Evolutionary conservation across 805 yeast genomes (phyloP), one percentile per base, ranked within the genome.

Genomic region (Candida piceae): DNA sequence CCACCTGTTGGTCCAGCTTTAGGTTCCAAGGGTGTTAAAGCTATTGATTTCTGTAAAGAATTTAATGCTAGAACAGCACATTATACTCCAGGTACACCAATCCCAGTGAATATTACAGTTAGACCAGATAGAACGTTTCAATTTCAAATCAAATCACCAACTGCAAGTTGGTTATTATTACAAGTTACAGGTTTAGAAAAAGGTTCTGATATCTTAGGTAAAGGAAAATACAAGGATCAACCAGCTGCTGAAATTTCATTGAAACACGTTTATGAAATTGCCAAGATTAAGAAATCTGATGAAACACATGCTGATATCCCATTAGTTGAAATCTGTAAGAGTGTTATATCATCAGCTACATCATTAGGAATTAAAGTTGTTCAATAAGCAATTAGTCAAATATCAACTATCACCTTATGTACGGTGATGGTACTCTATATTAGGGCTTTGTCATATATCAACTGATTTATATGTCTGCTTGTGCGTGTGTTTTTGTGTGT

Each of bases 1-100:
- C 98, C 98, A 20, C 98, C 98, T 6, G 97, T 93, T 20, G 98
- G 98, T 48, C 98, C 98, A 31, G 98, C 97, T 0, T 70, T 93
- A 34, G 98, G 98, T 49, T 90, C 97, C 41, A 90, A 90, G 62
- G 98, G 98, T 70, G 95, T 93, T 32, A 93, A 93, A 60, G 97
- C 97, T 45, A 93, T 93, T 55, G 98, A 93, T 62, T 93, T 93
- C 55, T 90, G 97, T 67, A 93, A 93, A 63, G 97, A 93, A 59
- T 93, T 93, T 70, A 93, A 93, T 60, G 98, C 98, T 18, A 80
- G 96, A 61, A 88, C 97, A 10, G 95, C 96, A 7, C 79, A 80
- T 47, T 83, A 76, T 56, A 74, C 74, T 36, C 87, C 94, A 12
- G 97, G 95, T 30, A 76, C 77, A 1, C 98, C 98, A 11, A 75